phyloP scores from a whole-genome alignment of 805 yeast genomes.

The Wickerhamomyces sydowiorum region DNA sequence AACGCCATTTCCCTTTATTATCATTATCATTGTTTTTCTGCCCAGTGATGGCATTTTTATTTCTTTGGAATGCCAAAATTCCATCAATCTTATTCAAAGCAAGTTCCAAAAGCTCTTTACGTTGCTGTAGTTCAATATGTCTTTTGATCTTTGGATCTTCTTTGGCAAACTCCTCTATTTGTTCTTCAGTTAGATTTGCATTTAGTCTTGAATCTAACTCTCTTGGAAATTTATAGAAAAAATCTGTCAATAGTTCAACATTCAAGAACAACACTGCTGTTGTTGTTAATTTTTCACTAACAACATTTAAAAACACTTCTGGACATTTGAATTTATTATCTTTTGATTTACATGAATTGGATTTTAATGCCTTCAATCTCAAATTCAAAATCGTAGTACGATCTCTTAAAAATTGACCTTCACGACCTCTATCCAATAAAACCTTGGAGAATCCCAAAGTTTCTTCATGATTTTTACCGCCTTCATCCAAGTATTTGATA shows the following conservation, averaged over 20 bases:
- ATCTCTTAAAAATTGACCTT: slow-evolving; percentile 74
- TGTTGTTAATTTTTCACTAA: slow-evolving; percentile 83
- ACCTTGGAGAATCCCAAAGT: slow-evolving; percentile 80
- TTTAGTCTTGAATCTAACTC: slow-evolving; percentile 78
- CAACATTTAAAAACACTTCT: slow-evolving; percentile 87
- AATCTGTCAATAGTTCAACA: slow-evolving; percentile 90
- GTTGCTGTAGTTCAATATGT: slow-evolving; percentile 89
- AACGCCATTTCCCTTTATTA: slow-evolving; percentile 3
- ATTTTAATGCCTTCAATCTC: slow-evolving; percentile 71
- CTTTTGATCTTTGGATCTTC: slow-evolving; percentile 88
- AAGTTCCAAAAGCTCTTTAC: slow-evolving; percentile 80
- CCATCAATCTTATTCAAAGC: slow-evolving; percentile 81
- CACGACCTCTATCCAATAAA: slow-evolving; percentile 71
- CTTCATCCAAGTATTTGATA: slow-evolving; percentile 54
- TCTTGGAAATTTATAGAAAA: slow-evolving; percentile 93
- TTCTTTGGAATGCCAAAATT: slow-evolving; percentile 31
- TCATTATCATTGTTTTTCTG: neutral
- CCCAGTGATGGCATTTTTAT: slow-evolving; percentile 8
- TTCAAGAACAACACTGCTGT: slow-evolving; percentile 91
- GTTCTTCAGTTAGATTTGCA: slow-evolving; percentile 58
- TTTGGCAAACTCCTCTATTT: slow-evolving; percentile 83
- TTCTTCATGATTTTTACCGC: slow-evolving; percentile 44
- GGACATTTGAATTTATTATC: slow-evolving; percentile 90
- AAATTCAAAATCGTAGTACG: slow-evolving; percentile 64
- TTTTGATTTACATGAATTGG: slow-evolving; percentile 69